Base-by-base conservation (phyloP, 2,329 filamentous ascomycete species). In the Colletotrichum musae region DNA sequence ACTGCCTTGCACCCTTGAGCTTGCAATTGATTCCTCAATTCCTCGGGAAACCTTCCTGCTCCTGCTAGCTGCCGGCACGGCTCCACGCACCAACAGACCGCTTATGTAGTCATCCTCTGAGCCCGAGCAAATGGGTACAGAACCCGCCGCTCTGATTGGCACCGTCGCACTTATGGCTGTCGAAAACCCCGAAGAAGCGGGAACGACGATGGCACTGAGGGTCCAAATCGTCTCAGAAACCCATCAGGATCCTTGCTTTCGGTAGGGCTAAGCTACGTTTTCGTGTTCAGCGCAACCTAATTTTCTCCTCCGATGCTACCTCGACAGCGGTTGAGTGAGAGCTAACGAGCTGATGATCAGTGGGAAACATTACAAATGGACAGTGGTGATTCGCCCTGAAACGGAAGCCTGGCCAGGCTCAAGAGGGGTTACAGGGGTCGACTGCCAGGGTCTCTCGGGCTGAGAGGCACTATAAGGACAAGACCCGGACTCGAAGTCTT, bases 181-280 rank as follows among this genome's bases (percentile, higher is more conserved):
- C 45, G 45, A 7, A 21, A 13, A n/a, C 12, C 2, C 12, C 41
- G 41, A 2, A 43, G 13, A 36, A 43, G 47, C 21, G 47, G 47
- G 2, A 48, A 48, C 45, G 1, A 7, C 12, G 13, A 48, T 39
- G 36, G 32, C 32, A 36, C 15, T 6, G 13, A 43, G 13, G 41
- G 13, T n/a, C 16, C 41, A 43, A 16, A 43, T 15, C 16, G 47
- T 13, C 7, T 50, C n/a, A 2, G 12, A n/a, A 45, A 28, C 9
- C 0, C 43, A n/a, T 43, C 53, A 41, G 10, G 3, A 47, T 36
- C 28, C 47, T 51, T 26, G 45, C 36, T 43, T 10, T 5, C 18
- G 32, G 13, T 52, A 52, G 47, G 58, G 58, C 47, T 52, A 61
- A 61, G 52, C 58, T 32, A 28, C 32, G 32, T 52, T 32, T 9